Conservation (phyloP, 2,329 filamentous ascomycete species). For the Elsinoe necatrix region DNA sequence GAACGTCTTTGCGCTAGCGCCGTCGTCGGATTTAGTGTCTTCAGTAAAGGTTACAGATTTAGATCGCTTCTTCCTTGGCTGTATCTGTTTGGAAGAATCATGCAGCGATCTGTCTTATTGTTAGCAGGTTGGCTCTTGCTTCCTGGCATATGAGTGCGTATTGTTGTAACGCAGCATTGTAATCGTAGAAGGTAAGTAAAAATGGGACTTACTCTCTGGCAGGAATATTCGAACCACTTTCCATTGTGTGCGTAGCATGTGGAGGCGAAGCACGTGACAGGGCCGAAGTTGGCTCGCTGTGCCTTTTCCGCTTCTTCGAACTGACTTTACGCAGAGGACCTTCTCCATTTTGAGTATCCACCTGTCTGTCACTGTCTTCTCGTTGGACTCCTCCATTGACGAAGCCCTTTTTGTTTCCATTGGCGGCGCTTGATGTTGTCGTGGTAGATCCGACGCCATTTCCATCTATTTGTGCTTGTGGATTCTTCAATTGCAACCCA, state of each 20-base stretch:
- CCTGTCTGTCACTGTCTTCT: too few relatives aligned
- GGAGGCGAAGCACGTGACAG: constrained; percentile 4
- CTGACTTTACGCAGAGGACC: not conserved
- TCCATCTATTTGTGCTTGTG: constrained; percentile 27
- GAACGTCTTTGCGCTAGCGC: constrained; percentile 41
- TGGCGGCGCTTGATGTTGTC: not conserved
- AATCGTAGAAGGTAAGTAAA: too few relatives aligned
- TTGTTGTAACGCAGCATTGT: too few relatives aligned
- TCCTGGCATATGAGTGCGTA: too few relatives aligned
- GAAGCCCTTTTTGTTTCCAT: not conserved
- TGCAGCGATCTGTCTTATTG: not conserved
- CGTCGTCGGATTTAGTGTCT: constrained; percentile 53
- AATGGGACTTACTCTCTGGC: too few relatives aligned
- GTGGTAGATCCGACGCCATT: not conserved
- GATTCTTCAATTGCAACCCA: constrained; percentile 51
- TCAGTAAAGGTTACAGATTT: constrained; percentile 59
- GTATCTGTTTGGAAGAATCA: not conserved
- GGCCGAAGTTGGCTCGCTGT: not conserved
- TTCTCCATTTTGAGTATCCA: too few relatives aligned
- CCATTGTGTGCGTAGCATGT: not conserved
- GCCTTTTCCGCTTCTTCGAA: constrained; percentile 6
- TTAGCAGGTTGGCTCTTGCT: not conserved
- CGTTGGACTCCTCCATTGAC: not conserved
- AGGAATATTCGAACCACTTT: not conserved
- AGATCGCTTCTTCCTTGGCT: constrained; percentile 3